Conservation (phyloP, 805 yeast genomes). For the Brettanomyces anomalus region DNA sequence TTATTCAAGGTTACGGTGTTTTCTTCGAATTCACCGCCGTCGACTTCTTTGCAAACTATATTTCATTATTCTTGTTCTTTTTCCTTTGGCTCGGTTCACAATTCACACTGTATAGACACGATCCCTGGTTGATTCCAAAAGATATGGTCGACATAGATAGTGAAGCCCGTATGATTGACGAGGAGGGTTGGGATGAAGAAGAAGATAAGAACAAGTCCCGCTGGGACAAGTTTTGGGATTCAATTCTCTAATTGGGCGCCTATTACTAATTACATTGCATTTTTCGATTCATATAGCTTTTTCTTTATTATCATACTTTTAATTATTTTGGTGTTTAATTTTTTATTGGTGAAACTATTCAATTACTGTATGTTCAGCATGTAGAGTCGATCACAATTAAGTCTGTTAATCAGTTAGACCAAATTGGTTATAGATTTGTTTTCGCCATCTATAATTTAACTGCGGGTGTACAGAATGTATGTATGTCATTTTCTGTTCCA, state of each 20-base stretch:
- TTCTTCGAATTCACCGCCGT: conserved; percentile 48
- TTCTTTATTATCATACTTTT: too few species aligned
- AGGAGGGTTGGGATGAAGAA: conserved; percentile 50
- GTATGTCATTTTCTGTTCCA: too few species aligned
- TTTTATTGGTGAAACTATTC: too few species aligned
- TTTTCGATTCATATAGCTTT: too few species aligned
- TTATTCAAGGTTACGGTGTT: conserved; percentile 63
- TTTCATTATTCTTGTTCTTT: conserved; percentile 55
- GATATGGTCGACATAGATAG: conserved; percentile 44
- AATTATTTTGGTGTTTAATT: too few species aligned
- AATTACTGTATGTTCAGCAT: too few species aligned
- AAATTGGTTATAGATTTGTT: too few species aligned
- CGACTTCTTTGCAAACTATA: conserved; percentile 59
- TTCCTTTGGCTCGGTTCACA: conserved; percentile 39
- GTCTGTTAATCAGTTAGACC: too few species aligned
- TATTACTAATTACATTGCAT: background rate
- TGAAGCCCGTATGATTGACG: conserved; percentile 8
- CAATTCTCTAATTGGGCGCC: conserved; percentile 1
- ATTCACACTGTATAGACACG: conserved; percentile 44
- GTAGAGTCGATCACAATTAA: too few species aligned
- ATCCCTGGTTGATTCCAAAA: conserved; percentile 34
- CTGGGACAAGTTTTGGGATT: conserved; percentile 7
- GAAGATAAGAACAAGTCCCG: background rate
- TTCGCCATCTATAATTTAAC: too few species aligned
- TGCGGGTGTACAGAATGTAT: too few species aligned